phyloP scores from a whole-genome alignment of 73 alveolate genomes.

The Tetrahymena borealis region DNA sequence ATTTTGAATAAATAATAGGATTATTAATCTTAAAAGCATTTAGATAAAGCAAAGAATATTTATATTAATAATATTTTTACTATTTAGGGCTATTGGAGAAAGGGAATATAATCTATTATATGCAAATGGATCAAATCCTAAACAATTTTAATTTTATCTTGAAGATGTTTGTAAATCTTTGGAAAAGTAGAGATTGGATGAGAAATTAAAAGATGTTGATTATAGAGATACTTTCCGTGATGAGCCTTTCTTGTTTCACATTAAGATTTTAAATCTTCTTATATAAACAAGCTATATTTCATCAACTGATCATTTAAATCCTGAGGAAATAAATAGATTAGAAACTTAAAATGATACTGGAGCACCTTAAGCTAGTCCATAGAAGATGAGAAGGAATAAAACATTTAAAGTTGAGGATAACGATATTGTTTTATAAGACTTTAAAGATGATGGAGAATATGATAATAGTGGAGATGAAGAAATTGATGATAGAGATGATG shows the following conservation, averaged over 20 bases:
- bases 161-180: slow-evolving; percentile 25
- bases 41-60: too few relatives aligned
- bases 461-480: slow-evolving; percentile 7
- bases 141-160: background rate
- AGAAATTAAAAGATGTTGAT: slow-evolving; percentile 13
- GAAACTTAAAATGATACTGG: too few relatives aligned
- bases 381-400: background rate
- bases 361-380: too few relatives aligned
- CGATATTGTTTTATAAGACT: background rate
- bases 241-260: slow-evolving; percentile 35
- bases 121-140: slow-evolving; percentile 16
- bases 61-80: background rate
- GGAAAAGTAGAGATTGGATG: background rate
- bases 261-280: slow-evolving; percentile 2
- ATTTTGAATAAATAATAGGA: too few relatives aligned
- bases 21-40: too few relatives aligned
- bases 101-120: slow-evolving; percentile 5
- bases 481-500: background rate
- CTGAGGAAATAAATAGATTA: slow-evolving; percentile 7
- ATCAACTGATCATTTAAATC: background rate
- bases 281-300: slow-evolving; percentile 19
- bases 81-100: slow-evolving; percentile 15
- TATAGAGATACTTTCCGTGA: slow-evolving; percentile 44
- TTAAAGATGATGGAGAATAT: background rate
- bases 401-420: background rate